Conservation (phyloP, 306 rosid genomes). For the Gillenia trifoliata region DNA sequence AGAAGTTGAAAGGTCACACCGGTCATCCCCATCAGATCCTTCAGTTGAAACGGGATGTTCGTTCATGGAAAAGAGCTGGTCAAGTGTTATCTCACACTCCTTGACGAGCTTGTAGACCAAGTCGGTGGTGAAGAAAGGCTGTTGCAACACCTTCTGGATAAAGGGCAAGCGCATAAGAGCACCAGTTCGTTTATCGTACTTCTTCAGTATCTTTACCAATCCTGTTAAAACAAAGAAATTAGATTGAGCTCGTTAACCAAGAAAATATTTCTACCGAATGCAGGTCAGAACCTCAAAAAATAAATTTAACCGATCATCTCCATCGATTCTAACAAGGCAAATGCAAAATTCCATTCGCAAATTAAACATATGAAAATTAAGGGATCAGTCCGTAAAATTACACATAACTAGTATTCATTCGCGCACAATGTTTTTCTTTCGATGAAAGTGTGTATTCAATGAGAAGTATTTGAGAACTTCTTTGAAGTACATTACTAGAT, state of each 20-base stretch:
- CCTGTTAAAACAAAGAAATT: constrained; percentile 43
- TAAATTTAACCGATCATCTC: background rate
- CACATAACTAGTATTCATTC: background rate
- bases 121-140: constrained; percentile 93
- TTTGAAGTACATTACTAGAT: background rate
- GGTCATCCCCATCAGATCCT: constrained; percentile 42
- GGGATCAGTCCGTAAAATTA: background rate
- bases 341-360: background rate
- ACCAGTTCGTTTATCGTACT: constrained; percentile 97
- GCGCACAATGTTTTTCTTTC: background rate
- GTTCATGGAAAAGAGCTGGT: constrained; percentile 54
- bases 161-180: constrained; percentile 95
- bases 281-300: background rate
- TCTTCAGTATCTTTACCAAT: constrained; percentile 85
- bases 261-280: background rate
- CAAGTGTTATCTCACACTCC: constrained; percentile 89
- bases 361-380: background rate
- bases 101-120: constrained; percentile 92
- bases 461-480: background rate
- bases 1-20: constrained; percentile 56
- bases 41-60: constrained; percentile 41
- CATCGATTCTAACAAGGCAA: background rate
- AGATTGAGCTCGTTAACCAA: background rate
- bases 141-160: constrained; percentile 88
- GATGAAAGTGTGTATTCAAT: background rate